Evolutionary conservation across 805 yeast genomes (phyloP), one percentile per base, ranked within the genome.

Genomic region (Millerozyma acaciae): DNA sequence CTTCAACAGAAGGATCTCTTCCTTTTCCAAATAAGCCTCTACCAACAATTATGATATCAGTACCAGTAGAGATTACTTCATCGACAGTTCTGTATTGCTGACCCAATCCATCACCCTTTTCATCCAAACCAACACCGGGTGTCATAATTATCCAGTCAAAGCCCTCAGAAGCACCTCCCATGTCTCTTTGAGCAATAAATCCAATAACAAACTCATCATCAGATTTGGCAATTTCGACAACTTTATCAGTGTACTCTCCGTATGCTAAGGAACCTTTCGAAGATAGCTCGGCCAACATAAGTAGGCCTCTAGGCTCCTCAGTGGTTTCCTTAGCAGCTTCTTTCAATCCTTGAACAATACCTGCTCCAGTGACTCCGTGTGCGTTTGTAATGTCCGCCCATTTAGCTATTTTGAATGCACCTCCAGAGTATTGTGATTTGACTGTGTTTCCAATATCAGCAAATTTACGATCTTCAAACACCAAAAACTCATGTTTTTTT

Each of bases 371-470:
- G 20, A 93, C 89, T 38, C 97, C 95, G 51, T 93, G 98, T 1
- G 97, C 97, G 58, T 93, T 93, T 21, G 97, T 90, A 46, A 93
- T 88, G 53, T 93, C 96, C 1, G 97, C 79, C 98, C 98, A 93
- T 50, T 79, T 65, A 9, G 95, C 93, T 40, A 90, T 90, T 53
- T 76, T 79, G 66, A 78, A 88, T 8, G 86, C 81, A 28, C 98
- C 98, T 23, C 94, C 86, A 20, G 84, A 68, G 60, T 90, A 93
- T 61, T 93, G 98, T 28, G 86, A 75, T 63, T 90, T 89, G 34
- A 93, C 98, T 1, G 98, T 93, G 53, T 89, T 87, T 12, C 99
- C 99, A 48, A 93, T 93, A 60, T 93, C 99, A 16, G 99, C 98
- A 61, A 93, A 93, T 64, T 93, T 93, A 44, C 99, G 75, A 63